Evolutionary conservation across 495 filamentous ascomycete species (phyloP), one percentile per base, ranked within the genome.

Genomic region (Venustampulla echinocandica): DNA sequence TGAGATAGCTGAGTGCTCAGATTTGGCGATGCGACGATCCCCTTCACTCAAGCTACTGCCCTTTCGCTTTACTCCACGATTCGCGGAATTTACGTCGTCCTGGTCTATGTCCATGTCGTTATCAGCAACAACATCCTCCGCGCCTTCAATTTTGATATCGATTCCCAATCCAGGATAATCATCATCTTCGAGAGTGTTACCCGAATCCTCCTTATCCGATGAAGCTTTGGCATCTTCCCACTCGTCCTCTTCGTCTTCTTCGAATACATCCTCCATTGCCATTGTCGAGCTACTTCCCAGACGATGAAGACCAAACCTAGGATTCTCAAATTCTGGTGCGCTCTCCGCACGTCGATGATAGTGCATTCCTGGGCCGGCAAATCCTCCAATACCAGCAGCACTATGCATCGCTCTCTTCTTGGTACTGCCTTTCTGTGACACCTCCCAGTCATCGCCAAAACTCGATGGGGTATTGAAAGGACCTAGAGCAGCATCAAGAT

Each of bases 401-500:
- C 90, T 96, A 65, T 98, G 93, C 70, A 98, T 80, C 49, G 83
- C 77, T 54, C 82, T 82, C 46, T 82, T 83, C 39, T 77, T 74
- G 14, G 73, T 65, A 10, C 75, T 80, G 20, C 74, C 79, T 33
- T 68, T 58, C 49, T 76, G 72, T 15, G 73, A 71, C 10, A 66
- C 67, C 24, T 77, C 73, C 74, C 74, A 76, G 47, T 75, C 74
- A 13, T 71, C 61, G 52, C 75, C 75, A 41, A 63, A 67, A 32
- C 49, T 44, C 6, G 49, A 54, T 3, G 87, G 87, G 1, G 86
- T 90, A 57, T 92, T 89, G 65, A 94, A 94, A 0, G 92, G 89
- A 2, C 87, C 87, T 10, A 98, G 69, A n/a, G 90, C 92, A 27
- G 90, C 92, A 70, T 98, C 92, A 32, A 98, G 69, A 66, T 98